phyloP scores from a whole-genome alignment of 1,284 basidiomycete genomes.

The Ceratobasidium sp. region DNA sequence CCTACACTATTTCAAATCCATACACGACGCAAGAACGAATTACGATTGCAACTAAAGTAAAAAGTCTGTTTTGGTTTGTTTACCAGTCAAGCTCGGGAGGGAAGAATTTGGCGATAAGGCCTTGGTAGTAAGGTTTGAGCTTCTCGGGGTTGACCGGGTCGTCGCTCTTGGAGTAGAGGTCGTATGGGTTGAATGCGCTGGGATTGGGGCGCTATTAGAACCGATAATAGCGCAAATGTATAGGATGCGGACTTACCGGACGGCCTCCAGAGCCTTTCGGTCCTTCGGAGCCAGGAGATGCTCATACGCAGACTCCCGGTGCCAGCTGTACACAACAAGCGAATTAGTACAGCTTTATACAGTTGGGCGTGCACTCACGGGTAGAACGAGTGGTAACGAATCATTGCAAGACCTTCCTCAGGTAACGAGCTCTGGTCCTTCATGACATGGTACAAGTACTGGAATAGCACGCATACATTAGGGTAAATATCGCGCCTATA shows the following conservation, averaged over 20 bases:
- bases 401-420: constrained; percentile 87
- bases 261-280: constrained; percentile 71
- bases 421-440: constrained; percentile 86
- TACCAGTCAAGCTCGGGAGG: constrained; percentile 83
- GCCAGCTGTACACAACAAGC: constrained; percentile 68
- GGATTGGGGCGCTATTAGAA: background rate
- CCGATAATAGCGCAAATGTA: background rate
- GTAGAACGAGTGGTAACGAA: constrained; percentile 94
- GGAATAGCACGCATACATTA: constrained; percentile 1
- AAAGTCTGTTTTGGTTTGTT: constrained; percentile 35
- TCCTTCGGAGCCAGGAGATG: constrained; percentile 76
- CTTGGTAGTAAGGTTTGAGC: constrained; percentile 85
- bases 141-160: constrained; percentile 71
- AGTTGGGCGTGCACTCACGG: constrained; percentile 64
- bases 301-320: constrained; percentile 83
- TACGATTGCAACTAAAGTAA: background rate
- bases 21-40: constrained; percentile 16
- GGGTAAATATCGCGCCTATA: constrained; percentile 9
- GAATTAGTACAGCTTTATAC: background rate
- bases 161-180: constrained; percentile 91
- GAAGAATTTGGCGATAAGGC: constrained; percentile 87
- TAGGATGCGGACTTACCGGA: constrained; percentile 57
- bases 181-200: constrained; percentile 86
- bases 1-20: background rate
- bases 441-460: constrained; percentile 83